These are phyloP conservation scores for Solanum chilense DNA, from an alignment of 257 asterid genomes.

Conservation along the genomic window DNA sequence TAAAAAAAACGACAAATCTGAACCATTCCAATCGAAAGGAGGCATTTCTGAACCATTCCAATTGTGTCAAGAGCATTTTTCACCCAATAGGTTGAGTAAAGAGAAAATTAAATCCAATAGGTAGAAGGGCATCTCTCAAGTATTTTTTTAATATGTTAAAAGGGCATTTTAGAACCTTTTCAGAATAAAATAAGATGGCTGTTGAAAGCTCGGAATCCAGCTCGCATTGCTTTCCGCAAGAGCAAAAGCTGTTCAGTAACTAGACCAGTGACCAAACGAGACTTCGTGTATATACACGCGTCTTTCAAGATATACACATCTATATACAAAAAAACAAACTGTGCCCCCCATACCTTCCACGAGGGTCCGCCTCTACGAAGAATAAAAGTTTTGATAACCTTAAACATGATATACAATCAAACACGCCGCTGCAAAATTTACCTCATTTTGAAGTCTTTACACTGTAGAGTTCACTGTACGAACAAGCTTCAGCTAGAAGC, in stretches of 20 bases:
- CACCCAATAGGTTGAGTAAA: background rate
- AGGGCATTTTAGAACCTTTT: background rate
- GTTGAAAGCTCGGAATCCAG: too few species aligned
- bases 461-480: background rate
- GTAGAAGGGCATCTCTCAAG: background rate
- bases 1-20: background rate
- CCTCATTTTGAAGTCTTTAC: background rate
- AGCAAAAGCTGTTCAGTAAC: background rate
- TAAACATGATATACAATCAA: background rate
- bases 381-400: background rate
- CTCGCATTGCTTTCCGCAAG: background rate
- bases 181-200: background rate
- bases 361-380: background rate
- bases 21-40: background rate
- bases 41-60: background rate
- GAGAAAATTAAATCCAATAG: background rate
- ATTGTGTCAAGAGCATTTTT: background rate
- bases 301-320: background rate
- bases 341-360: background rate
- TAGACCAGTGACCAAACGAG: background rate
- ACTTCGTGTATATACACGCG: background rate
- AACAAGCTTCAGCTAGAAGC: background rate
- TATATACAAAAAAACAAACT: too few species aligned
- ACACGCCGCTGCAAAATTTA: background rate
- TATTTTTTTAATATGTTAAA: too few species aligned